Evolutionary conservation across 345 rosid genomes (phyloP).

Genomic region (Passiflora organensis): DNA sequence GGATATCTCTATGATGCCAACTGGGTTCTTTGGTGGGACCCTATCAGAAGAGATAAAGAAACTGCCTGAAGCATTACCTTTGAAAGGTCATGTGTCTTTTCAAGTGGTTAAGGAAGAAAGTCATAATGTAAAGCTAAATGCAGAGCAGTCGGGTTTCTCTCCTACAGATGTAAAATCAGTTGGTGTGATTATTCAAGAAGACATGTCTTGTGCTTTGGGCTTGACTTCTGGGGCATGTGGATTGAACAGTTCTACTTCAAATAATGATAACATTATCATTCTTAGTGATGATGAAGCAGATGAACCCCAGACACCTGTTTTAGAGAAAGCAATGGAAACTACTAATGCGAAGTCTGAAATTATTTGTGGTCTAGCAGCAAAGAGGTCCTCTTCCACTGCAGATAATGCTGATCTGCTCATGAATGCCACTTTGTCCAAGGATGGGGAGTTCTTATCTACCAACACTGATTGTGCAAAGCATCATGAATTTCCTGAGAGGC

Average conservation of each 20-base stretch:
- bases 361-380: neutral
- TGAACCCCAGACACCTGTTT: slow-evolving; percentile 39
- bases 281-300: slow-evolving; percentile 82
- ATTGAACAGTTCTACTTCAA: slow-evolving; percentile 29
- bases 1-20: slow-evolving; percentile 23
- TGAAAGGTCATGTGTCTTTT: slow-evolving; percentile 22
- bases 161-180: slow-evolving; percentile 28
- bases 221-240: slow-evolving; percentile 21
- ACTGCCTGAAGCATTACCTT: slow-evolving; percentile 24
- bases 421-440: no score
- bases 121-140: slow-evolving; percentile 18
- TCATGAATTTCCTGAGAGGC: no score
- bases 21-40: slow-evolving; percentile 17
- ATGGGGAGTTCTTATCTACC: no score
- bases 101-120: slow-evolving; percentile 16
- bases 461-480: no score
- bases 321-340: slow-evolving; percentile 26
- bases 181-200: slow-evolving; percentile 39
- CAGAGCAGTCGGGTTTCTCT: slow-evolving; percentile 28
- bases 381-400: neutral
- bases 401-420: no score
- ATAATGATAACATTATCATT: slow-evolving; percentile 44
- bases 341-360: slow-evolving; percentile 5
- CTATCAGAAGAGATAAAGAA: slow-evolving; percentile 24
- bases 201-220: slow-evolving; percentile 20